Percentiles rank a stretch among this genome's conserved stretches.
phyloP scores from a whole-genome alignment of 768 basidiomycete genomes.

The Cyathus striatus region DNA sequence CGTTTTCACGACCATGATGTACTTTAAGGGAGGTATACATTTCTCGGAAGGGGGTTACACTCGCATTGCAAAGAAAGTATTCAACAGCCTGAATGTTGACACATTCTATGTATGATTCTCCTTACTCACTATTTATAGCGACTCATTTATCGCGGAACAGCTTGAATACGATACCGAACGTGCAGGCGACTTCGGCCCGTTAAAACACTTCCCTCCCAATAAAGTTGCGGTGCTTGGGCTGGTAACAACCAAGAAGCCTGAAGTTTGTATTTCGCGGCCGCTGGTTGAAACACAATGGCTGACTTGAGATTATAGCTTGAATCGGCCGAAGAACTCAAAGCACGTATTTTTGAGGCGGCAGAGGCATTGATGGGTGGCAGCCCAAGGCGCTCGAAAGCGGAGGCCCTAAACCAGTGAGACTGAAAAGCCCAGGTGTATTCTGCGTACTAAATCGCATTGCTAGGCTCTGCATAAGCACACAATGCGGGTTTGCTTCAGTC shows the following conservation, averaged over 20 bases:
- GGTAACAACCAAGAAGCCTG: constrained; percentile 41
- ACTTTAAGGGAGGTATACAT: too few relatives aligned
- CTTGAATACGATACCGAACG: constrained; percentile 65
- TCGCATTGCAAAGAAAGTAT: constrained; percentile 49
- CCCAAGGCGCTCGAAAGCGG: constrained; percentile 37
- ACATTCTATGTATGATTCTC: constrained; percentile 36
- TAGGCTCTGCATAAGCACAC: constrained; percentile 54
- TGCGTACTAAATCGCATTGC: constrained; percentile 5
- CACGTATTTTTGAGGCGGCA: constrained; percentile 49
- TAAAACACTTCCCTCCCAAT: constrained; percentile 43
- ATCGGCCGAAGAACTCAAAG: constrained; percentile 40
- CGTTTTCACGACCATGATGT: neutral
- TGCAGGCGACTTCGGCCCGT: constrained; percentile 54
- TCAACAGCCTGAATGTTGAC: constrained; percentile 56
- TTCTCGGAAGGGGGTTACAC: constrained; percentile 60
- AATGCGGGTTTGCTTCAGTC: constrained; percentile 59
- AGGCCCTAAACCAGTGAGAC: constrained; percentile 48
- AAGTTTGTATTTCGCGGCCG: constrained; percentile 20
- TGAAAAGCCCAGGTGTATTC: too few relatives aligned
- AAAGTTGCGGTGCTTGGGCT: constrained; percentile 45
- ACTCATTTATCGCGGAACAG: constrained; percentile 23
- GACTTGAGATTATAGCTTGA: constrained; percentile 34
- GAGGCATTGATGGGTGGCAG: constrained; percentile 39
- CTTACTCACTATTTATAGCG: neutral
- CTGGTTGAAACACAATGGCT: too few relatives aligned